Conservation (phyloP, 208 protist species). For the Naegleria lovaniensis region DNA sequence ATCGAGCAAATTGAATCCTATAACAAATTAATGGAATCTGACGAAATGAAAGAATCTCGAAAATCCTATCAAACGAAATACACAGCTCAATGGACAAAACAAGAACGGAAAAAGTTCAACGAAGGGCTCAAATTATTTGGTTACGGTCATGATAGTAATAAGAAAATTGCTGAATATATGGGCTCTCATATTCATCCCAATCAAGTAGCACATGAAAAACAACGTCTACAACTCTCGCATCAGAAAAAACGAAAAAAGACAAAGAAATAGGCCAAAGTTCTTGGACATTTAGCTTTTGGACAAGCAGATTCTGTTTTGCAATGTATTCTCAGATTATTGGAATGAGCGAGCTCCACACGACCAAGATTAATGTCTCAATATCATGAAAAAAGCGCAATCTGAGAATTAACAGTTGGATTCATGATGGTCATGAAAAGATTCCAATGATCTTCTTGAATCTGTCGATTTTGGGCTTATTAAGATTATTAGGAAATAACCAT, state of each 20-base stretch:
- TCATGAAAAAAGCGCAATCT: no score
- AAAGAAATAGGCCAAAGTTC: neutral
- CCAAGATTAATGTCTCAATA: no score
- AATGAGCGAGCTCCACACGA: no score
- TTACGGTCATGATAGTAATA: neutral
- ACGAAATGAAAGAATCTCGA: neutral
- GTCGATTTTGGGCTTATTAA: no score
- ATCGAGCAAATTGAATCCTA: neutral
- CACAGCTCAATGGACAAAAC: neutral
- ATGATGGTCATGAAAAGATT: no score
- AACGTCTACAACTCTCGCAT: neutral
- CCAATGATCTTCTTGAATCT: no score
- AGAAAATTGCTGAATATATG: neutral
- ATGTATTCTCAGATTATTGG: no score
- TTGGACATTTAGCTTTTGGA: no score
- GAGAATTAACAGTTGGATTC: no score
- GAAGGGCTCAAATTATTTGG: neutral
- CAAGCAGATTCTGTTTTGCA: no score
- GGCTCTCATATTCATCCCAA: neutral
- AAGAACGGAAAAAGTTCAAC: neutral
- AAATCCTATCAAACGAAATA: neutral
- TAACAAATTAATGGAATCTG: conserved; percentile 16
- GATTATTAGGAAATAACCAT: no score
- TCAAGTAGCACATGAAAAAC: neutral
- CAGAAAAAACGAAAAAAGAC: neutral